These are phyloP conservation scores for Escallonia herrerae DNA, from an alignment of 129 eudicot species.

Conservation along the genomic window DNA sequence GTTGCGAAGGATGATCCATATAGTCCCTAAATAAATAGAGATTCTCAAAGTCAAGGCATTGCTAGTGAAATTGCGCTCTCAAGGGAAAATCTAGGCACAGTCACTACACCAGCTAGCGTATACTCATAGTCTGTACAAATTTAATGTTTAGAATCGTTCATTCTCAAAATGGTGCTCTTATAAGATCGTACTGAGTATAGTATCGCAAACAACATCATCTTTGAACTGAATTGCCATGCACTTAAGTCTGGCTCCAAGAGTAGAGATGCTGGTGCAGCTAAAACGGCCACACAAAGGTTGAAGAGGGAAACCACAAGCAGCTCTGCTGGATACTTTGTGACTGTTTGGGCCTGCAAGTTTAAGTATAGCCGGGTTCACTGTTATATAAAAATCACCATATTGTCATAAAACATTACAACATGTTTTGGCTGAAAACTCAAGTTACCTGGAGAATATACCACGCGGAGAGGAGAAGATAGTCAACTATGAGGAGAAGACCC, in stretches of 20 bases:
- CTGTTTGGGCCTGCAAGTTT: constrained; percentile 1
- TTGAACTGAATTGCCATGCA: neutral
- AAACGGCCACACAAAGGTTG: neutral
- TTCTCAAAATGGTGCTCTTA: neutral
- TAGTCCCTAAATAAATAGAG: constrained; percentile 8
- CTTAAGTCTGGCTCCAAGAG: neutral
- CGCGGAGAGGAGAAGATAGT: constrained; percentile 5
- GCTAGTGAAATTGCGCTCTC: no score
- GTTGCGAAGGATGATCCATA: constrained; percentile 5
- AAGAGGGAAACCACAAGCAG: constrained; percentile 6
- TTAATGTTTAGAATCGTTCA: neutral
- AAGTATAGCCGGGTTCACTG: neutral
- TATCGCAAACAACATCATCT: neutral
- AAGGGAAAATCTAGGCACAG: neutral
- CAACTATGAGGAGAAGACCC: constrained; percentile 17
- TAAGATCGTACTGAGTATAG: neutral
- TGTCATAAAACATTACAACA: neutral
- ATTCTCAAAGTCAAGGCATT: neutral
- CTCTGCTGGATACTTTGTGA: constrained; percentile 3
- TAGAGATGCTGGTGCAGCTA: constrained; percentile 3
- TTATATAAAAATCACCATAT: neutral
- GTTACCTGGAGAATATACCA: constrained; percentile 24
- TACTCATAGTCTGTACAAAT: neutral
- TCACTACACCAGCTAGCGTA: neutral
- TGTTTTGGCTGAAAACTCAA: neutral